Evolutionary conservation across 2,329 filamentous ascomycete genomes (phyloP), one percentile per base, ranked within the genome.

Genomic region (Nigrospora sphaerica): DNA sequence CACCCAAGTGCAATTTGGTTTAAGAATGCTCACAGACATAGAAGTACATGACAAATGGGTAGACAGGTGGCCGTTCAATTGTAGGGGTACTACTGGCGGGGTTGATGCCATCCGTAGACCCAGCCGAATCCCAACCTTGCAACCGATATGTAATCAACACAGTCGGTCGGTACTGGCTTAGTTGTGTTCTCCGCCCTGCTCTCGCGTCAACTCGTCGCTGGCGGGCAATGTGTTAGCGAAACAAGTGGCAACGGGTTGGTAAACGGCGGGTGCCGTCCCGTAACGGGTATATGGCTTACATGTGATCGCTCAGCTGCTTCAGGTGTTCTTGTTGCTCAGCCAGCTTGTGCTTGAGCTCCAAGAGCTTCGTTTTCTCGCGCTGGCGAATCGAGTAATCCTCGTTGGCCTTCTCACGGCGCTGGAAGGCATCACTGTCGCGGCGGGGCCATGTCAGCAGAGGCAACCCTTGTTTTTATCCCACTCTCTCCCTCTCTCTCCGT

Each of bases 281-380:
- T n/a, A 46, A 35, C 28, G 19, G 33, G 38, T 45, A 41, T 32
- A 41, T 12, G 45, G 71, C 85, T 63, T 71, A 93, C 88, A 95
- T 90, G 78, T 95, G 87, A 62, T 86, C 79, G 60, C 89, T 83
- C 52, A 96, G 81, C 66, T 91, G 85, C 63, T 92, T 76, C 55
- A 96, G 81, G 73, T 95, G 88, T 56, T 82, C 72, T 67, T 88
- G 81, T 74, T 95, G 89, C 68, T 88, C 82, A 52, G 69, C 62
- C 54, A 96, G 78, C 74, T 81, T 82, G 72, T 78, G 75, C 70
- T 80, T 85, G 59, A 95, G 82, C 64, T 80, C 80, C 44, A 78
- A 58, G 52, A 96, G 85, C 88, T 95, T 96, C 74, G 91, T 83
- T 72, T 83, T 81, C 80, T 97, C 93, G 64, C 90, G 87, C 73